These are phyloP conservation scores for Hericium coralloides DNA, from an alignment of 768 basidiomycete genomes.

Conservation along the genomic window DNA sequence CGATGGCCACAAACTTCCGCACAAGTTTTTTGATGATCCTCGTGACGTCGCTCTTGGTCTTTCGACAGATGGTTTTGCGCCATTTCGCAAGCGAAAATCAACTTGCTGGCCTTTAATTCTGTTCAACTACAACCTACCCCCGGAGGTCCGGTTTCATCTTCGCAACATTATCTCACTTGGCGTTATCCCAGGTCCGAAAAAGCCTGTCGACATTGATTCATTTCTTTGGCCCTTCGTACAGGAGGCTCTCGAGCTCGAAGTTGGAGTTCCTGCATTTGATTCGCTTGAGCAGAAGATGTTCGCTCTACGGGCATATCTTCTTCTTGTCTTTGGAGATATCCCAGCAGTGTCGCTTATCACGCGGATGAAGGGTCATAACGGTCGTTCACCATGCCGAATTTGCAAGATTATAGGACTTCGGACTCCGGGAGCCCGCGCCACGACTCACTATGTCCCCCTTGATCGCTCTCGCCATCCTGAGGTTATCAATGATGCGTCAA, in stretches of 20 bases:
- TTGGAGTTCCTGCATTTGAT: constrained; percentile 31
- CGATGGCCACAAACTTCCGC: constrained; percentile 14
- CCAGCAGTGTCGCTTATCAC: constrained; percentile 22
- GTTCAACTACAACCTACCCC: constrained; percentile 35
- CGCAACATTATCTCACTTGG: constrained; percentile 30
- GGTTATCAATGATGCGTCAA: neutral
- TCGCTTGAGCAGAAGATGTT: constrained; percentile 17
- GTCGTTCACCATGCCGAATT: constrained; percentile 23
- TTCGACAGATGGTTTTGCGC: constrained; percentile 32
- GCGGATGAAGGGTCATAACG: constrained; percentile 26
- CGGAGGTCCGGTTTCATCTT: constrained; percentile 26
- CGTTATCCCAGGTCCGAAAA: constrained; percentile 37
- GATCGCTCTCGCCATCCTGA: neutral
- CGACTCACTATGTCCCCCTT: neutral
- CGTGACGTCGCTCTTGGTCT: constrained; percentile 34
- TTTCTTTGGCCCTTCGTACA: constrained; percentile 29
- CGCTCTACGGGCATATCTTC: constrained; percentile 22
- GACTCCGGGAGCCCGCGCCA: neutral
- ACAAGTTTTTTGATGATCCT: constrained; percentile 26
- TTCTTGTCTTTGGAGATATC: constrained; percentile 26
- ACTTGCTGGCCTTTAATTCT: constrained; percentile 34
- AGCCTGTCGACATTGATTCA: constrained; percentile 30
- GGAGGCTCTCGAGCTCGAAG: constrained; percentile 25
- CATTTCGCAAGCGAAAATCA: constrained; percentile 23
- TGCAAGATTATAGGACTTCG: constrained; percentile 26